Conservation (phyloP, 116 monocot species). For the Zostera marina region DNA sequence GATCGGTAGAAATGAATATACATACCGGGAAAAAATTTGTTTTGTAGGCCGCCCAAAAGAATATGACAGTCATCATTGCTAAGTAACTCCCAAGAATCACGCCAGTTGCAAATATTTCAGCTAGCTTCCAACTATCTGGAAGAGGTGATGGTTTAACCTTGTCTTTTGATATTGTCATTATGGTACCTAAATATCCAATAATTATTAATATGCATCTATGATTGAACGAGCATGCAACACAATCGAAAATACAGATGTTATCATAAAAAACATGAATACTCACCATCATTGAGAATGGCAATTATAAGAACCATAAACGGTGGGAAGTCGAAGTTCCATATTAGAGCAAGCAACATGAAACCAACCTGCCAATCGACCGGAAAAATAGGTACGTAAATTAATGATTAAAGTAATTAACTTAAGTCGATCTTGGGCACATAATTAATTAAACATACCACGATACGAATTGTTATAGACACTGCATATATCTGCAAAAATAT, state of each 20-base stretch:
- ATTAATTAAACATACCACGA: constrained; percentile 46
- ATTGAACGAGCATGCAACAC: too few relatives aligned
- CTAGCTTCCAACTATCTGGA: constrained; percentile 96
- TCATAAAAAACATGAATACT: not conserved
- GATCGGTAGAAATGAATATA: too few relatives aligned
- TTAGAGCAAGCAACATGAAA: constrained; percentile 92
- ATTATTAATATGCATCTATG: not conserved
- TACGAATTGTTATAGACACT: constrained; percentile 57
- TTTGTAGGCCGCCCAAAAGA: constrained; percentile 98
- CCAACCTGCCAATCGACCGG: constrained; percentile 49
- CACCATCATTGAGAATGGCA: constrained; percentile 96
- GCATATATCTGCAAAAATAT: constrained; percentile 51
- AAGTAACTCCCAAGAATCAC: constrained; percentile 82
- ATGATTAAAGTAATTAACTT: not conserved
- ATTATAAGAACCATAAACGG: constrained; percentile 99
- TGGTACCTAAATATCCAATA: constrained; percentile 46
- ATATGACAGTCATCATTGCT: constrained; percentile 99
- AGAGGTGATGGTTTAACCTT: constrained; percentile 94
- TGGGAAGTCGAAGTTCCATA: constrained; percentile 98
- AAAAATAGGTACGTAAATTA: not conserved
- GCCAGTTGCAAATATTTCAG: constrained; percentile 95
- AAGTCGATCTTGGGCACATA: too few relatives aligned
- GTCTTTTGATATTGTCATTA: constrained; percentile 99
- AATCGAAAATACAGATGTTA: too few relatives aligned
- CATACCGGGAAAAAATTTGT: constrained; percentile 89